These are phyloP conservation scores for Colletotrichum kahawae DNA, from an alignment of 2,329 filamentous ascomycete genomes.

Conservation along the genomic window DNA sequence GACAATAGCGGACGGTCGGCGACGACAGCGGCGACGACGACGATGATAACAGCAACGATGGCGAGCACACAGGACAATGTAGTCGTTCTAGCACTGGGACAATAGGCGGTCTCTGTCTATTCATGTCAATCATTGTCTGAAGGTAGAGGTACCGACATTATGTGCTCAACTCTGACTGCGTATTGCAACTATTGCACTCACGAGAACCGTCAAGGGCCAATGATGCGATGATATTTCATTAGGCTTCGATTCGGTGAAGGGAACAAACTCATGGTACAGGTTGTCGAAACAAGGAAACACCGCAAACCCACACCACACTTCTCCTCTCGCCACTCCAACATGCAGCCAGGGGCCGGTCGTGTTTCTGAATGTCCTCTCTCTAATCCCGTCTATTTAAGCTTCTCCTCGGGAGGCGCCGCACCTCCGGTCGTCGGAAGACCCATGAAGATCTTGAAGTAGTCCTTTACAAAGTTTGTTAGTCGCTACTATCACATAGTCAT, in stretches of 20 bases:
- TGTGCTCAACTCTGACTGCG: background rate
- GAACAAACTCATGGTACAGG: background rate
- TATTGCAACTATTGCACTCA: background rate
- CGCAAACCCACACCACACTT: background rate
- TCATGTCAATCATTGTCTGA: background rate
- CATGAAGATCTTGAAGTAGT: slow-evolving; percentile 91
- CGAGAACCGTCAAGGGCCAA: background rate
- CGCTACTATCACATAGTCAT: background rate
- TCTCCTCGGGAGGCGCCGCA: slow-evolving; percentile 56
- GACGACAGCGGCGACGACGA: too few relatives aligned
- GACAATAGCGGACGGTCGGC: background rate
- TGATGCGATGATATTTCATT: background rate
- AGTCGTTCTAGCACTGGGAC: background rate
- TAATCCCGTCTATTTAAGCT: slow-evolving; percentile 35
- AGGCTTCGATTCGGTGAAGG: background rate
- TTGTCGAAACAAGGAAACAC: background rate
- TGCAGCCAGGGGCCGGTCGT: background rate
- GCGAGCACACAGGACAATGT: background rate
- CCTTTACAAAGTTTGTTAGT: slow-evolving; percentile 46
- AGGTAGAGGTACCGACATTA: background rate
- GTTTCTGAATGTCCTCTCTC: background rate
- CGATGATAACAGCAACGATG: background rate
- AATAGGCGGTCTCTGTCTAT: background rate
- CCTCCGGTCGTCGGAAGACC: slow-evolving; percentile 85
- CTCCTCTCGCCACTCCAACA: background rate